Conservation (phyloP, 2,329 filamentous ascomycete species). For the Penicillium sp. region DNA sequence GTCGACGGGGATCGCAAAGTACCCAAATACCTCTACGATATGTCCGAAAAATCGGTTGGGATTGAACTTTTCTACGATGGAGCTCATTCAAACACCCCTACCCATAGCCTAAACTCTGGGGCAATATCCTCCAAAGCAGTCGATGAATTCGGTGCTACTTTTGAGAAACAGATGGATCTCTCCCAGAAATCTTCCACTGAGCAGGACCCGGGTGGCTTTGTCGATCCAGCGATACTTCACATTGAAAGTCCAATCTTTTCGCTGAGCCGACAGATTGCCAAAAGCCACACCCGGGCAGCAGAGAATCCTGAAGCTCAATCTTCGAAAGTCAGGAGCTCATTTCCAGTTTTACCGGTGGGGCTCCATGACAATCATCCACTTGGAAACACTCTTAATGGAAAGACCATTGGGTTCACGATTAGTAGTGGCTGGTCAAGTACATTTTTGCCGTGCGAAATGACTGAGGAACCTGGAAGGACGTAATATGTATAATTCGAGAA, state of each 20-base stretch:
- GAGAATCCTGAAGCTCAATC: background rate
- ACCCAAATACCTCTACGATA: constrained; percentile 16
- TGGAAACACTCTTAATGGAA: background rate
- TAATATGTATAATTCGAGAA: background rate
- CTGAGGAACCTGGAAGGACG: background rate
- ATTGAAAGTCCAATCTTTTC: background rate
- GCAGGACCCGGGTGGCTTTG: background rate
- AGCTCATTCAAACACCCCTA: background rate
- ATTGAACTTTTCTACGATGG: background rate
- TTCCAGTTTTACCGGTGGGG: background rate
- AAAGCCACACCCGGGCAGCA: too few relatives aligned
- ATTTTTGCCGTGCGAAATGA: constrained; percentile 9
- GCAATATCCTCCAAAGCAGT: background rate
- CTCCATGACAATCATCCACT: background rate
- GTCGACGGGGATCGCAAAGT: constrained; percentile 18
- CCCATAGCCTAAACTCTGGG: background rate
- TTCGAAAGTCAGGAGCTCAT: background rate
- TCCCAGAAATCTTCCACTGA: background rate
- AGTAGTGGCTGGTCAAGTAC: constrained; percentile 24
- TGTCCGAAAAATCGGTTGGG: background rate
- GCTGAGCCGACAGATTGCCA: background rate
- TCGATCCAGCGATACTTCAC: constrained; percentile 10
- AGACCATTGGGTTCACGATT: constrained; percentile 15
- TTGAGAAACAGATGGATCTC: background rate
- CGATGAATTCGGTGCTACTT: background rate